phyloP scores from a whole-genome alignment of 345 rosid genomes.

The Rhizophora mangle region DNA sequence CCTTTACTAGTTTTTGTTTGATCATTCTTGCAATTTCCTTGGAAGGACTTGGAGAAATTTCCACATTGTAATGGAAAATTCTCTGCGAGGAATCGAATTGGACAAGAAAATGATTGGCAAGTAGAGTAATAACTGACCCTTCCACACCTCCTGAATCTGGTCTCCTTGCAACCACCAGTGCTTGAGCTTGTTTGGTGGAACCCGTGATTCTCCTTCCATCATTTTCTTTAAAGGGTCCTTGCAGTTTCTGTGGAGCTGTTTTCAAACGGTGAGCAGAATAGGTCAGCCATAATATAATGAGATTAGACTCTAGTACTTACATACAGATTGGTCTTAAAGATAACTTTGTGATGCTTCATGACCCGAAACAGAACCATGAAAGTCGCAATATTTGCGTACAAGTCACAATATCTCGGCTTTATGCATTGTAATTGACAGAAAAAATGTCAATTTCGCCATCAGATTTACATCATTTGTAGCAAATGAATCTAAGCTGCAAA shows the following conservation, averaged over 20 bases:
- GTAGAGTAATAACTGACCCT: slow-evolving; percentile 66
- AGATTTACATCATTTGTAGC: neutral
- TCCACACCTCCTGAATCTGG: slow-evolving; percentile 87
- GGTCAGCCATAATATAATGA: slow-evolving; percentile 22
- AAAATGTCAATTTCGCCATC: neutral
- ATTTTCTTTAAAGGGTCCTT: slow-evolving; percentile 32
- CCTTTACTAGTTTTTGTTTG: slow-evolving; percentile 68
- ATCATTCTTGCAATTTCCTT: slow-evolving; percentile 82
- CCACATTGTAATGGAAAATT: slow-evolving; percentile 89
- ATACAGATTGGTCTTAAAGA: neutral
- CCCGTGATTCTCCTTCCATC: slow-evolving; percentile 40
- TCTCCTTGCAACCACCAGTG: slow-evolving; percentile 58
- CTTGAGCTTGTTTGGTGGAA: slow-evolving; percentile 27
- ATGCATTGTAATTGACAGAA: slow-evolving; percentile 12
- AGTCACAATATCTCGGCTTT: neutral
- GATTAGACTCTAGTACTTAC: slow-evolving; percentile 5
- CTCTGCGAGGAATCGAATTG: slow-evolving; percentile 57
- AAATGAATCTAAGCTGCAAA: no score
- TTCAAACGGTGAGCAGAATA: slow-evolving; percentile 19
- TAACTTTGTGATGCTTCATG: neutral
- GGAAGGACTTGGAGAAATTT: slow-evolving; percentile 74
- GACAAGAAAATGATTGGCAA: slow-evolving; percentile 93
- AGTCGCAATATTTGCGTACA: neutral
- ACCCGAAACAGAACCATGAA: neutral
- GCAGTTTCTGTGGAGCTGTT: slow-evolving; percentile 44